phyloP scores from a whole-genome alignment of 2,329 filamentous ascomycete species.

The Colletotrichum spinosum region DNA sequence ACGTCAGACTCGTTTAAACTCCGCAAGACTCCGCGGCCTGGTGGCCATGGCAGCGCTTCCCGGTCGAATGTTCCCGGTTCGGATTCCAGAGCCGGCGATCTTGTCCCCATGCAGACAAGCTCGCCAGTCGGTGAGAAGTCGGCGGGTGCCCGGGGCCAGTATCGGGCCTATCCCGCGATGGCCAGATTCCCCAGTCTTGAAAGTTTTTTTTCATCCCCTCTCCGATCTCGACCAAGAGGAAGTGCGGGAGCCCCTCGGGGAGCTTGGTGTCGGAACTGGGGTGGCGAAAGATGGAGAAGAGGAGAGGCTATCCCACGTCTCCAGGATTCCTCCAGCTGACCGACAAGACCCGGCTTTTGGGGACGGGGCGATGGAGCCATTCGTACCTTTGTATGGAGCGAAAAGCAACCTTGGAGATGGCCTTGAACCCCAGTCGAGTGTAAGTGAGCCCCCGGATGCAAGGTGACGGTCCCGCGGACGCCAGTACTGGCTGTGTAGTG shows the following conservation, averaged over 20 bases:
- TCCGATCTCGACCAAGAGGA: not conserved
- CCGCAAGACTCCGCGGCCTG: constrained; percentile 33
- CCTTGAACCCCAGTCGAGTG: not conserved
- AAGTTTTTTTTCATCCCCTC: not conserved
- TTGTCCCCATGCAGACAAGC: constrained; percentile 5
- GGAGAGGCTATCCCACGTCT: not conserved
- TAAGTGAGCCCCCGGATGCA: constrained; percentile 19
- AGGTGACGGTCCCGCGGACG: constrained; percentile 32
- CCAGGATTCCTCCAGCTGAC: no score
- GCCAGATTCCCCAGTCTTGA: constrained; percentile 18
- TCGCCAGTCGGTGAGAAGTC: constrained; percentile 5
- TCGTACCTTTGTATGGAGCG: no score
- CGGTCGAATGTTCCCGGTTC: constrained; percentile 16
- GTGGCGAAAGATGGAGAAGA: constrained; percentile 1
- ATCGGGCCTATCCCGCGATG: constrained; percentile 24
- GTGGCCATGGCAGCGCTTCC: not conserved
- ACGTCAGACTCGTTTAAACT: constrained; percentile 31
- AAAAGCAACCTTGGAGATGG: no score
- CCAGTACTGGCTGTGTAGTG: constrained; percentile 1
- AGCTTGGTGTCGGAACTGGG: constrained; percentile 6
- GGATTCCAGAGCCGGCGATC: constrained; percentile 13
- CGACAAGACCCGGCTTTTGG: no score
- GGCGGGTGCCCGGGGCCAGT: constrained; percentile 12
- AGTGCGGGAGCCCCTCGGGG: constrained; percentile 33
- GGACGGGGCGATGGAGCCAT: no score